Evolutionary conservation across 345 rosid species (phyloP), one percentile per base, ranked within the genome.

Genomic region (Camelina hispida): DNA sequence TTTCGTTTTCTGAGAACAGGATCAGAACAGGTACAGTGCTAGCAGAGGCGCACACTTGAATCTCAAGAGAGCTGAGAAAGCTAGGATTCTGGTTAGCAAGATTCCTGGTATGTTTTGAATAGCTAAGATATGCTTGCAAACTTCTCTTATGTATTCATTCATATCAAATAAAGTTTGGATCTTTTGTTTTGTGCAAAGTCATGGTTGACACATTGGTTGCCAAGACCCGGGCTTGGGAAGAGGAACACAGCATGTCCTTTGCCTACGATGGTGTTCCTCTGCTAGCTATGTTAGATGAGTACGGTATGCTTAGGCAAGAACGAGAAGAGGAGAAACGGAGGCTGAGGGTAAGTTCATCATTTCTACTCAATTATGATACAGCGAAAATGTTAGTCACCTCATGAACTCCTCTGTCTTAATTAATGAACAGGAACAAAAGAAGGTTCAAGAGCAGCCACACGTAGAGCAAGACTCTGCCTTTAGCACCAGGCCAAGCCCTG

Each of bases 1-100:
- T 57, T 48, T 65, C 22, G 18, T 54, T 62, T 69, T 50, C 4
- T 17, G 83, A 73, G 52, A 81, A 79, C 94, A 95, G 99, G 99
- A 95, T 76, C 97, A 95, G 64, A 95, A 95, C 83, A 87, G 97
- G 87, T 95, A 95, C 60, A 93, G 86, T 68, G 93, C 98, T 17
- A 91, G 99, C 81, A 84, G 97, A 84, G 99, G 99, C 17, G 97
- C 99, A 2, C 99, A 95, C 68, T 83, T 93, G 79, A 95, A 95
- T 83, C 99, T 95, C 84, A 95, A 95, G 88, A 97, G 98, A 30
- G 99, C 99, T 32, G 98, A 95, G 77, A 93, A 89, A 78, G 97
- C 98, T 43, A 83, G 99, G 50, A 75, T 90, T 76, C 77, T 95
- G 78, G 99, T 95, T 50, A 95, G 88, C 88, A 93, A 91, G 87